phyloP scores from a whole-genome alignment of 139 green algal species.

The Volvox reticuliferus region DNA sequence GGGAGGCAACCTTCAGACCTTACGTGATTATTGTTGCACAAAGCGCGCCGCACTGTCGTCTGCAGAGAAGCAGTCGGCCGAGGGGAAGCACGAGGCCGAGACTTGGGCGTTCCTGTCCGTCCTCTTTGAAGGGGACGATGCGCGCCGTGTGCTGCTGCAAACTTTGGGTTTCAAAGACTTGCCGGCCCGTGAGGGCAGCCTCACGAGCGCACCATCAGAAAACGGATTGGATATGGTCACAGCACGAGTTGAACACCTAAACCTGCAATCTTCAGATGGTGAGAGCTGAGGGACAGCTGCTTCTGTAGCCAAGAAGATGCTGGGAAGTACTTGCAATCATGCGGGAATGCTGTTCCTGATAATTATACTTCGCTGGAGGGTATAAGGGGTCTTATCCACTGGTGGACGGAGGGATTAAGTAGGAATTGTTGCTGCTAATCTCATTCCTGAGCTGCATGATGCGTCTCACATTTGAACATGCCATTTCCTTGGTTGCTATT shows the following conservation, averaged over 20 bases:
- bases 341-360: too few species aligned
- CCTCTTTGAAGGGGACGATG: constrained; percentile 91
- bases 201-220: background rate
- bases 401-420: too few species aligned
- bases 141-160: constrained; percentile 78
- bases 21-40: constrained; percentile 83
- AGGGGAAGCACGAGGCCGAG: constrained; percentile 81
- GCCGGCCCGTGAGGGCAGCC: constrained; percentile 52
- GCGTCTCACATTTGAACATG: too few species aligned
- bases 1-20: constrained; percentile 71
- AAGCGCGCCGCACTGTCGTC: constrained; percentile 51
- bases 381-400: too few species aligned
- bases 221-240: constrained; percentile 31
- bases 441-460: too few species aligned
- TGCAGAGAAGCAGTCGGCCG: background rate
- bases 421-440: too few species aligned
- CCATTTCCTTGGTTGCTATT: too few species aligned
- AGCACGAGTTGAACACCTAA: constrained; percentile 8
- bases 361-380: too few species aligned
- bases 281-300: background rate
- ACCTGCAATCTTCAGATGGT: constrained; percentile 25
- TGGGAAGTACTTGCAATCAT: too few species aligned
- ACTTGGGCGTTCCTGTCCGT: constrained; percentile 94
- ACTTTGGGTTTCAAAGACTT: constrained; percentile 89
- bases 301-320: too few species aligned